Percentiles rank a stretch among this genome's conserved stretches.
These are phyloP conservation scores for barrel medic (Medicago truncatula) DNA, from an alignment of 306 rosid species.

Conservation along the genomic window MtrunA17r5.0-ANR NC_053043.1:14984001-14984500, in stretches of 20 bases:
- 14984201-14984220: slow-evolving; percentile 40
- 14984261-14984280: slow-evolving; percentile 76
- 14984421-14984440: slow-evolving; percentile 27
- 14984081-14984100: slow-evolving; percentile 27
- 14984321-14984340: slow-evolving; percentile 16
- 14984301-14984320: slow-evolving; percentile 73
- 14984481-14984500: slow-evolving; percentile 27
- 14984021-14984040: slow-evolving; percentile 54
- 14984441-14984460: slow-evolving; percentile 34
- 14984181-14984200: slow-evolving; percentile 30
- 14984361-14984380: slow-evolving; percentile 33
- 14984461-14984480: slow-evolving; percentile 30
- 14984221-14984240: slow-evolving; percentile 44
- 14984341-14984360: neutral
- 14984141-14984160: neutral
- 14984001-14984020: slow-evolving; percentile 40
- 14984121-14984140: slow-evolving; percentile 40
- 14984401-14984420: slow-evolving; percentile 1
- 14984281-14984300: slow-evolving; percentile 94
- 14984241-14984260: slow-evolving; percentile 60
- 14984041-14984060: slow-evolving; percentile 45
- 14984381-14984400: slow-evolving; percentile 41
- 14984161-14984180: slow-evolving; percentile 30
- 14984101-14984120: slow-evolving; percentile 32
- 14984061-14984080: slow-evolving; percentile 45